phyloP scores from a whole-genome alignment of 1,139 yeast genomes.

The Kodamaea plutei region DNA sequence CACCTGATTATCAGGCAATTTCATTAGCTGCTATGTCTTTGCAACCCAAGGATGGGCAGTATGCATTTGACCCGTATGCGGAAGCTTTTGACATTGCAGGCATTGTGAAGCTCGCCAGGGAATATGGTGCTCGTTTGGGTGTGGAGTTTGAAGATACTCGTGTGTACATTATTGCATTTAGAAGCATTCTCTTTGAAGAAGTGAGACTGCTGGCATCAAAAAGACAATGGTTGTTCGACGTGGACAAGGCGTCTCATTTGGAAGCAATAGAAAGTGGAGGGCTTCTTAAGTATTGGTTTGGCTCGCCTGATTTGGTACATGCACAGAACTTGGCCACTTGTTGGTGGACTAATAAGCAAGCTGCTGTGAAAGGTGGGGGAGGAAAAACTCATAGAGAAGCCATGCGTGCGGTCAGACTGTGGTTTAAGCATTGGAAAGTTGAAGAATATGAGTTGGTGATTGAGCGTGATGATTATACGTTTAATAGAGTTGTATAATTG shows the following conservation, averaged over 20 bases:
- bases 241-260: conserved; percentile 25
- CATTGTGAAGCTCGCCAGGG: conserved; percentile 15
- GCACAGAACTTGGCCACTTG: conserved; percentile 33
- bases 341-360: conserved; percentile 26
- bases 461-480: conserved; percentile 8
- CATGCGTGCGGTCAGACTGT: conserved; percentile 21
- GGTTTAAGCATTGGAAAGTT: conserved; percentile 31
- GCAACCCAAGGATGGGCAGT: conserved; percentile 11
- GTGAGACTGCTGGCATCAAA: conserved; percentile 20
- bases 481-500: conserved; percentile 7
- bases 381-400: conserved; percentile 27
- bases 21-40: conserved; percentile 27
- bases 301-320: conserved; percentile 23
- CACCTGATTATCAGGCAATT: conserved; percentile 17
- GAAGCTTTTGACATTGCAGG: conserved; percentile 23
- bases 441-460: conserved; percentile 23
- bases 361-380: conserved; percentile 27
- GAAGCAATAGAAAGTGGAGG: conserved; percentile 33
- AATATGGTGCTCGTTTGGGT: conserved; percentile 12
- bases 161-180: conserved; percentile 27
- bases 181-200: conserved; percentile 23
- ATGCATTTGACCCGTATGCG: conserved; percentile 20
- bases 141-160: conserved; percentile 15
- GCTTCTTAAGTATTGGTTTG: conserved; percentile 30
- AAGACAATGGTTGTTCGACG: conserved; percentile 18